A percentile compares a stretch with the other conserved stretches of the same genome.
phyloP scores from a whole-genome alignment of 441 rosid genomes.

The Syzygium syzygioides region DNA sequence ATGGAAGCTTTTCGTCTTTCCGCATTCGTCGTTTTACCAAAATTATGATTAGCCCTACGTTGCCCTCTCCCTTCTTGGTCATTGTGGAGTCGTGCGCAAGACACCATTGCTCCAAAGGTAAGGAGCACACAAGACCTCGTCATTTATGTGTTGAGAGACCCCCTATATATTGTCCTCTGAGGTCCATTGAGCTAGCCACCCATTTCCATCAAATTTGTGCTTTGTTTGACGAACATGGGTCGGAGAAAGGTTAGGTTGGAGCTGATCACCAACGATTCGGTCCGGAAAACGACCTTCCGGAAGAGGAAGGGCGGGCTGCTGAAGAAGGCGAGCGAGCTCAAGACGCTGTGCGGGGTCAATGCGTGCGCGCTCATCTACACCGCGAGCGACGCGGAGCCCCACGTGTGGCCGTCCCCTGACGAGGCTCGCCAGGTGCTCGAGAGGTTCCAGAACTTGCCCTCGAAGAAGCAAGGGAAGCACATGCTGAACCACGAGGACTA shows the following conservation, averaged over 20 bases:
- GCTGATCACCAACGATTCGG: slow-evolving; percentile 35
- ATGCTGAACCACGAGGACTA: slow-evolving; percentile 28
- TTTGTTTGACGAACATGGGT: not conserved
- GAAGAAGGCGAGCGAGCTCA: slow-evolving; percentile 52
- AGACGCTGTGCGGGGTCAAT: slow-evolving; percentile 51
- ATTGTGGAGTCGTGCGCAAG: not conserved
- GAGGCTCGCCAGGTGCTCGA: slow-evolving; percentile 15
- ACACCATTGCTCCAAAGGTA: not conserved
- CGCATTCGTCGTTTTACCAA: not conserved
- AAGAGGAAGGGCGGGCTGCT: slow-evolving; percentile 52
- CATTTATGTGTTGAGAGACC: not conserved
- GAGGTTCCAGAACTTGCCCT: slow-evolving; percentile 18
- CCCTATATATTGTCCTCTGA: not conserved
- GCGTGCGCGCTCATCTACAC: slow-evolving; percentile 54
- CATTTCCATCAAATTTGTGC: not conserved
- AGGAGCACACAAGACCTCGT: not conserved
- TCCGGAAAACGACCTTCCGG: slow-evolving; percentile 39
- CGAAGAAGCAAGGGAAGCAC: slow-evolving; percentile 20
- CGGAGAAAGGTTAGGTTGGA: slow-evolving; percentile 37
- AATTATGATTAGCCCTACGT: not conserved
- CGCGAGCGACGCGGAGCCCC: slow-evolving; percentile 28
- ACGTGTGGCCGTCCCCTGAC: slow-evolving; percentile 36
- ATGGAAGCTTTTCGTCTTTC: not conserved
- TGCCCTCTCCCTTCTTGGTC: not conserved
- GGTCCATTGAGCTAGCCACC: not conserved